Evolutionary conservation across 2,329 filamentous ascomycete genomes (phyloP), one percentile per base, ranked within the genome.

Genomic region (Decorospora gaudefroyi): DNA sequence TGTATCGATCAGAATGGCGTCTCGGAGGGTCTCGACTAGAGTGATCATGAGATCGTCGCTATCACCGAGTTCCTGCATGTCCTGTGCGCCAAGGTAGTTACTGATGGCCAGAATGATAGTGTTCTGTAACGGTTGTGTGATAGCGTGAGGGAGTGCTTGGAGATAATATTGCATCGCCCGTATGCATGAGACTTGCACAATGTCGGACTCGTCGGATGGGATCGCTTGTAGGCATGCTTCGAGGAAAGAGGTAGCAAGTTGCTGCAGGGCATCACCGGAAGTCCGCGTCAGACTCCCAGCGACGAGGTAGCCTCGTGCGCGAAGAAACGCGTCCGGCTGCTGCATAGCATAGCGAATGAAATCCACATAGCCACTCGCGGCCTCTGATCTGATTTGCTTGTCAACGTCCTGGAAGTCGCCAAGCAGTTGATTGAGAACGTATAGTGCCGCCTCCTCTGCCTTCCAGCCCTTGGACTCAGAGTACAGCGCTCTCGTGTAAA

Each of bases 11-110:
- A 86, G 79, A 60, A 97, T 93, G 18, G 88, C 86, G 58, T 90
- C 85, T 37, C 90, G 83, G 3, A 97, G 77, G 1, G 91, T 87
- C 71, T 96, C 90, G 4, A 92, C 87, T 21, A 99, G 77, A 0
- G 91, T 92, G 10, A 95, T 88, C 55, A 96, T 84, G 41, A 97
- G 81, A 68, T 99, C 93, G 57, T 97, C 92, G 8, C 88, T 88
- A 51, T 96, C 91, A 41, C 87, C 84, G 33, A 95, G 80, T 12
- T 96, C 91, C 38, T 81, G 82, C 34, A 93, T 78, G 61, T 96
- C 90, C 66, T 92, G 90, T 11, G 80, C 76, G 30, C 85, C 81
- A 56, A 97, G 80, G 71, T 91, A 99, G 23, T 86, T 78, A 1
- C 81, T 81, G 27, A 89, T 76, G 15, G 83, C 77, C 2, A 74